Evolutionary conservation across 2,329 filamentous ascomycete species (phyloP).

Genomic region (Lachnellula occidentalis): DNA sequence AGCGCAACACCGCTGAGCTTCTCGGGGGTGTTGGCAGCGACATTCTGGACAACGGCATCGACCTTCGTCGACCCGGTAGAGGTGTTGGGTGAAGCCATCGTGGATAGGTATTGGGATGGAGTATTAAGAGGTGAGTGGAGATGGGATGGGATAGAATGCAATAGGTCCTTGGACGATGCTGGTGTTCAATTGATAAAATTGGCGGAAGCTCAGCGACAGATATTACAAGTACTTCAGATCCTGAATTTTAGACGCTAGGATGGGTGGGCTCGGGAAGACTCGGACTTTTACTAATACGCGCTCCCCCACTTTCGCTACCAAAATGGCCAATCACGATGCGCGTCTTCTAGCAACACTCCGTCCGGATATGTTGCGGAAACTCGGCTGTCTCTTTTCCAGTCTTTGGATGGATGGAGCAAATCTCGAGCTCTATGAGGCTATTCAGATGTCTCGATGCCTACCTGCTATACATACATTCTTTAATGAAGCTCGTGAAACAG

Average conservation of each 20-base stretch:
- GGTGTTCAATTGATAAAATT: conserved; percentile 7
- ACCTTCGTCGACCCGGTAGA: conserved; percentile 30
- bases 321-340: neutral
- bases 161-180: conserved; percentile 1
- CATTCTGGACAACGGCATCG: conserved; percentile 29
- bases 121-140: conserved; percentile 17
- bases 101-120: conserved; percentile 12
- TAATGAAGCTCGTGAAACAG: no score
- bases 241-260: conserved; percentile 2
- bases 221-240: neutral
- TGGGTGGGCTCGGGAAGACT: conserved; percentile 1
- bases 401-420: no score
- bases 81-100: conserved; percentile 23
- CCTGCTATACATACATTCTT: no score
- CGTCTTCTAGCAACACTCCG: neutral
- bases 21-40: conserved; percentile 30
- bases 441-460: no score
- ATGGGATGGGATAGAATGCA: conserved; percentile 12
- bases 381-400: no score
- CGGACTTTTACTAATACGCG: neutral
- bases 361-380: neutral
- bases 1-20: conserved; percentile 62
- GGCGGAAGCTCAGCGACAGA: neutral
- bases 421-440: no score
- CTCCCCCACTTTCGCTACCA: neutral